Evolutionary conservation across 2,329 filamentous ascomycete species (phyloP).

Genomic region (Orbilia quercus): DNA sequence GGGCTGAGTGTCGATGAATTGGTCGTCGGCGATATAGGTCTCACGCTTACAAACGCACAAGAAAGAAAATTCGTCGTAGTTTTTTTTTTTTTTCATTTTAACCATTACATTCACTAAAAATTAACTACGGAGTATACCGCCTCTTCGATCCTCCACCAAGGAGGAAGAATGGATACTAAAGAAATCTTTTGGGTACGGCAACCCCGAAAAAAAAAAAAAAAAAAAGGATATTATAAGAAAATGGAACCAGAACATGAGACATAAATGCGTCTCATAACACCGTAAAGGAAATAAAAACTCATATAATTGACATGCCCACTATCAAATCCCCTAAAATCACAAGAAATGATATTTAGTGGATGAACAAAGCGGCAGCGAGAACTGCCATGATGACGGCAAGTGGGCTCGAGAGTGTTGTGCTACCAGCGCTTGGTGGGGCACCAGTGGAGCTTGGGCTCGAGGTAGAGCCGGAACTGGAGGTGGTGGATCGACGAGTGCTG

Average conservation of each 20-base stretch:
- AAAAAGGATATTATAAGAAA: constrained; percentile 1
- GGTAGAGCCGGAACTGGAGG: neutral
- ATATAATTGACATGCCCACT: constrained; percentile 26
- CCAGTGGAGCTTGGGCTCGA: constrained; percentile 11
- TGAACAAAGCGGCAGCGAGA: constrained; percentile 51
- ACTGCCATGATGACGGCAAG: constrained; percentile 54
- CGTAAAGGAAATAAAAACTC: constrained; percentile 38
- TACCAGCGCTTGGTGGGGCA: constrained; percentile 46
- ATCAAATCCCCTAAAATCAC: constrained; percentile 11
- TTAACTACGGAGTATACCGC: constrained; percentile 17
- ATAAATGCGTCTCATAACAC: constrained; percentile 37
- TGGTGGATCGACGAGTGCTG: constrained; percentile 17
- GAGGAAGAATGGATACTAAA: constrained; percentile 45
- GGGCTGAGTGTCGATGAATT: too few species aligned
- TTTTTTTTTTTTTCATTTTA: constrained; percentile 39
- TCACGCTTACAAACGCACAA: too few species aligned
- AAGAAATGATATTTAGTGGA: constrained; percentile 40
- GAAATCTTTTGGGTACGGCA: constrained; percentile 42
- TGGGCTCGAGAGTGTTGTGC: constrained; percentile 48
- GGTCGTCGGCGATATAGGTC: too few species aligned
- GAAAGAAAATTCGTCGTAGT: too few species aligned
- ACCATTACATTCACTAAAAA: constrained; percentile 43
- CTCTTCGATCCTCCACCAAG: constrained; percentile 5
- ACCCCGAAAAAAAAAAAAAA: constrained; percentile 13
- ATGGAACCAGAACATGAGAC: constrained; percentile 28